A percentile compares a stretch with the other conserved stretches of the same genome.
Evolutionary conservation across 2,329 filamentous ascomycete genomes (phyloP).

Genomic region (Fusarium chlamydosporum): DNA sequence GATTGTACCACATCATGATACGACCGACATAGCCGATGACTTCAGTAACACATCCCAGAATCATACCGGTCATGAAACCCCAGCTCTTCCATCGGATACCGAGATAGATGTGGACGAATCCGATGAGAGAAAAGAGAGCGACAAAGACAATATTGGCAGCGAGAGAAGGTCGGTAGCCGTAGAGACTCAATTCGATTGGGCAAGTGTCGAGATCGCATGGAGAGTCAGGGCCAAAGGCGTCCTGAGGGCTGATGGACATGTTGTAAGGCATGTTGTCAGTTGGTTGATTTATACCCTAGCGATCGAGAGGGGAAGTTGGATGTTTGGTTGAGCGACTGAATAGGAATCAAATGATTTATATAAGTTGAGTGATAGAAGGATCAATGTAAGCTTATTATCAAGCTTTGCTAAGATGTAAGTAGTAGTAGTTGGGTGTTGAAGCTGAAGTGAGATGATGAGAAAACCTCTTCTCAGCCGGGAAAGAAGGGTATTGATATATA

Average conservation of each 20-base stretch:
- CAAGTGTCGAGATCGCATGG: constrained; percentile 66
- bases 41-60: constrained; percentile 69
- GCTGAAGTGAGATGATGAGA: constrained; percentile 24
- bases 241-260: constrained; percentile 43
- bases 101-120: constrained; percentile 59
- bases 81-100: constrained; percentile 63
- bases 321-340: too few relatives aligned
- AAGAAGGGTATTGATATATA: constrained; percentile 35
- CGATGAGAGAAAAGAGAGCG: constrained; percentile 63
- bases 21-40: constrained; percentile 74
- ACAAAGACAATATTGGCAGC: constrained; percentile 67
- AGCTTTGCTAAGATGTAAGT: constrained; percentile 20
- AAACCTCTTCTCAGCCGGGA: constrained; percentile 16
- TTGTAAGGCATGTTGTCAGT: constrained; percentile 45
- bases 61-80: constrained; percentile 66
- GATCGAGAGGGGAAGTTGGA: background rate
- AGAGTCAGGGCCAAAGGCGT: constrained; percentile 60
- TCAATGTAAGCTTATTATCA: constrained; percentile 33
- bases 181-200: constrained; percentile 63
- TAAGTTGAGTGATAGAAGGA: constrained; percentile 4
- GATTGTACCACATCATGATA: constrained; percentile 69
- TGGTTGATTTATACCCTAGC: background rate
- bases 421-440: constrained; percentile 10
- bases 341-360: background rate
- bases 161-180: constrained; percentile 68